phyloP scores from a whole-genome alignment of 192 early-diverging fungal genomes.

The Coemansia javaensis region DNA sequence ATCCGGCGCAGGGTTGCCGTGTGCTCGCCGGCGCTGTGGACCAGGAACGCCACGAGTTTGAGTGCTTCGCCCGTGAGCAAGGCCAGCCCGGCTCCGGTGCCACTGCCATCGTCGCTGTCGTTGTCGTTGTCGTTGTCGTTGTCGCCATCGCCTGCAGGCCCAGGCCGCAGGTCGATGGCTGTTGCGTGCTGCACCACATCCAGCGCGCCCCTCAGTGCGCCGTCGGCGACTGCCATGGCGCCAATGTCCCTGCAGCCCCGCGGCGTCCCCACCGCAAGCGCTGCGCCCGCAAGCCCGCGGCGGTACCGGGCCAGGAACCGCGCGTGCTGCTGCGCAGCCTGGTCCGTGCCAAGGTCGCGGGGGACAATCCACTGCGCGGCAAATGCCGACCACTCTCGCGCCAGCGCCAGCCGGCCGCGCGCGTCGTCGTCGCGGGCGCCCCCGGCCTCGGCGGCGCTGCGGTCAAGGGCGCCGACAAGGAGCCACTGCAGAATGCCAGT shows the following conservation, averaged over 20 bases:
- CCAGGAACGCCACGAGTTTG: conserved; percentile 25
- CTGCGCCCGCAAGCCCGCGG: conserved; percentile 10
- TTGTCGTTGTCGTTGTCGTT: no score
- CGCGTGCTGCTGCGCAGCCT: conserved; percentile 5
- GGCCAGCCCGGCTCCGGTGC: conserved; percentile 1
- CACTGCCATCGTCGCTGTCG: neutral
- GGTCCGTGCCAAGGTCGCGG: neutral
- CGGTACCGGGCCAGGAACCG: conserved; percentile 10
- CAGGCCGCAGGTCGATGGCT: no score
- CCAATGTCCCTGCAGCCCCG: neutral
- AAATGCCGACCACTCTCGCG: conserved; percentile 10
- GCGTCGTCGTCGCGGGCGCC: neutral
- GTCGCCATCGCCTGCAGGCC: no score
- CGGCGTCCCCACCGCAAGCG: neutral
- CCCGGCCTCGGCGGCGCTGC: neutral
- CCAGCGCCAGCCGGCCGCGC: neutral
- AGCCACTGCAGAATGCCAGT: conserved; percentile 12
- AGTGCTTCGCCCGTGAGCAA: conserved; percentile 16
- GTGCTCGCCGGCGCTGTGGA: conserved; percentile 9
- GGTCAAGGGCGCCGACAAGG: conserved; percentile 2
- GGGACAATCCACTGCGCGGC: conserved; percentile 14
- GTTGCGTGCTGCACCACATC: conserved; percentile 15
- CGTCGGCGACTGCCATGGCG: conserved; percentile 3
- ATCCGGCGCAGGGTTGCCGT: conserved; percentile 1
- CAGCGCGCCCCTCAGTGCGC: conserved; percentile 12